Percentiles rank a stretch among this genome's conserved stretches.
Evolutionary conservation across 257 asterid genomes (phyloP).

Genomic region (Solanum peruvianum): DNA sequence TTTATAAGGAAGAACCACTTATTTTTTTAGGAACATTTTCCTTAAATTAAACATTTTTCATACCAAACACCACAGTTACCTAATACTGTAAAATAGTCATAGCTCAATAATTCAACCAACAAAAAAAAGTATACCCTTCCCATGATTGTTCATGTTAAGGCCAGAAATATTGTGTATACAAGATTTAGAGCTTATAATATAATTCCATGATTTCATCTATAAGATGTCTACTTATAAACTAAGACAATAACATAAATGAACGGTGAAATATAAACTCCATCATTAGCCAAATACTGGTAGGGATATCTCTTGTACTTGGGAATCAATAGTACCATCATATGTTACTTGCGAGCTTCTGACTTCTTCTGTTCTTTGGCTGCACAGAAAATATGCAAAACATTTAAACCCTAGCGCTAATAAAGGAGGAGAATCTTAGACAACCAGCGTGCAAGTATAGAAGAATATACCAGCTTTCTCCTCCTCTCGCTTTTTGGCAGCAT

Average conservation of each 20-base stretch:
- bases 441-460: background rate
- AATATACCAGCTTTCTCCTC: constrained; percentile 84
- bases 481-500: constrained; percentile 87
- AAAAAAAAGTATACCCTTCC: background rate
- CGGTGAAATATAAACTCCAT: background rate
- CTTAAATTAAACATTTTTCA: background rate
- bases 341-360: constrained; percentile 70
- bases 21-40: background rate
- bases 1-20: background rate
- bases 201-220: background rate
- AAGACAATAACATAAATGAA: background rate
- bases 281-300: background rate
- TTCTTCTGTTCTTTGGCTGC: constrained; percentile 90
- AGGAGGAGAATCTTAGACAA: background rate
- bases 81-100: background rate
- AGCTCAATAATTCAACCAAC: background rate
- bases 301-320: background rate
- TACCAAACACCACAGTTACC: background rate
- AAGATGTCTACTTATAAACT: background rate
- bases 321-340: background rate
- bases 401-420: background rate
- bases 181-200: background rate
- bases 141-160: background rate
- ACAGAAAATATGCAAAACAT: background rate
- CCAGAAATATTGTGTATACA: background rate